Conservation (phyloP, 495 filamentous ascomycete genomes). For the Xylaria flabelliformis region DNA sequence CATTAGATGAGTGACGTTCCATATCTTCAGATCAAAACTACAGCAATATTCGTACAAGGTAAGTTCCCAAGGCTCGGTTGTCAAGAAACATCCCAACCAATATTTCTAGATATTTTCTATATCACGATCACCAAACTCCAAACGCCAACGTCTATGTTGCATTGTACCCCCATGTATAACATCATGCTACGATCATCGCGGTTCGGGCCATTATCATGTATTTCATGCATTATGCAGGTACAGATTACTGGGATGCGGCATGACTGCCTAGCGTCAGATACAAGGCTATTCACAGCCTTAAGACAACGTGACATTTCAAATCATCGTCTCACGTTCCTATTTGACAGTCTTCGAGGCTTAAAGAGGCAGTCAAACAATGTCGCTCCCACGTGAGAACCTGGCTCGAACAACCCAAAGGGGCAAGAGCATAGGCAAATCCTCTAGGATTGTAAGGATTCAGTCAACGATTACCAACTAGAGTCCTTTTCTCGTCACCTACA, state of each 20-base stretch:
- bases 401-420: conserved; percentile 5
- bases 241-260: not conserved
- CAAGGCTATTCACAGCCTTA: not conserved
- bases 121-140: not conserved
- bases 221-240: conserved; percentile 24
- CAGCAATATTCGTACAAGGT: not conserved
- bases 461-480: not conserved
- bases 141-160: not conserved
- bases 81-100: not conserved
- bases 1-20: conserved; percentile 17
- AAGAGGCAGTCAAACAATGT: conserved; percentile 5
- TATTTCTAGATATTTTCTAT: not conserved
- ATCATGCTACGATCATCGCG: not conserved
- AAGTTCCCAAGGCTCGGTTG: not conserved
- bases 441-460: not conserved
- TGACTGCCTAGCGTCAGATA: not conserved
- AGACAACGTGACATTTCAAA: conserved; percentile 14
- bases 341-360: not conserved
- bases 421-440: conserved; percentile 25
- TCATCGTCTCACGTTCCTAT: conserved; percentile 6
- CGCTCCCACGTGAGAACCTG: conserved; percentile 8
- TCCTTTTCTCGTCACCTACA: not conserved
- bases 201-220: not conserved
- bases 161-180: not conserved
- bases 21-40: not conserved